Percentiles rank a stretch among this genome's conserved stretches.
phyloP scores from a whole-genome alignment of 83 land plant species.

The Thuja plicata region DNA sequence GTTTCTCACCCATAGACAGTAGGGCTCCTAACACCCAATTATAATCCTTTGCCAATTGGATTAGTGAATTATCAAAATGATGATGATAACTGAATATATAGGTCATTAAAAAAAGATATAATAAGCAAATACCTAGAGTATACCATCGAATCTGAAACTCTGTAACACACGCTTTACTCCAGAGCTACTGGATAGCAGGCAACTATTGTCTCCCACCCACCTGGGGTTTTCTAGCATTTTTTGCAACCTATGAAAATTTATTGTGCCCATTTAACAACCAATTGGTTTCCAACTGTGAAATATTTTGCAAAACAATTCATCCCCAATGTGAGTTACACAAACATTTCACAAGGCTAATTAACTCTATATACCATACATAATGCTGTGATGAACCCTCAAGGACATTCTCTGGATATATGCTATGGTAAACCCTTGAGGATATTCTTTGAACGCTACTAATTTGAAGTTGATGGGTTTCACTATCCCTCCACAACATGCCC shows the following conservation, averaged over 20 bases:
- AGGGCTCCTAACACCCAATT: too few relatives aligned
- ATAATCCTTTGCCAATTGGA: too few relatives aligned
- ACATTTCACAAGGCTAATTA: background rate
- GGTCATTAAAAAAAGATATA: too few relatives aligned
- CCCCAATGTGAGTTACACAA: background rate
- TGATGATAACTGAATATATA: too few relatives aligned
- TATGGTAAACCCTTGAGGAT: background rate
- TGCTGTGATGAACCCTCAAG: background rate
- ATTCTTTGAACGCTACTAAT: background rate
- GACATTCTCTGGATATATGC: background rate
- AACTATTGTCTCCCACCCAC: too few relatives aligned
- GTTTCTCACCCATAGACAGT: too few relatives aligned
- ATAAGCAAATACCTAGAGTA: too few relatives aligned
- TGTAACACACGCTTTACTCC: too few relatives aligned
- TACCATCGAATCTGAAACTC: too few relatives aligned
- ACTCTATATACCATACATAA: background rate
- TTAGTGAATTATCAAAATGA: too few relatives aligned
- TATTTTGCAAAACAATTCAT: background rate
- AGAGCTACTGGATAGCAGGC: too few relatives aligned
- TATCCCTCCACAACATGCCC: background rate
- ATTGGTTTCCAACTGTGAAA: background rate
- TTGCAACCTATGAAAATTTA: background rate
- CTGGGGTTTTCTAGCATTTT: too few relatives aligned
- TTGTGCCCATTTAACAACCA: background rate
- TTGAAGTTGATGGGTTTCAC: background rate